Evolutionary conservation across 805 yeast species (phyloP).

Genomic region (Candida succiphila): DNA sequence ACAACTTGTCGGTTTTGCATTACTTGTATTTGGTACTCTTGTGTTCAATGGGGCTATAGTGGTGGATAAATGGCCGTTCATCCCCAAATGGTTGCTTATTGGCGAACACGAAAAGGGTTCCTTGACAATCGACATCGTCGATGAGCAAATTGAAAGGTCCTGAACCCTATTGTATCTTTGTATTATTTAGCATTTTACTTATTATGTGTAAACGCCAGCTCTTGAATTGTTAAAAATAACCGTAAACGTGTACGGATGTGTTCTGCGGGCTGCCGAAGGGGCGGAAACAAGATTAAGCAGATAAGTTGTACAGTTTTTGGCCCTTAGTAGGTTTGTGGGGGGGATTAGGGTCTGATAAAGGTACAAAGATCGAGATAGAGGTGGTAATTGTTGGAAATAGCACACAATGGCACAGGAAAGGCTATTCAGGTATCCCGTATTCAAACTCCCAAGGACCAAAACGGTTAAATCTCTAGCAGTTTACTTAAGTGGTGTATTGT

Average conservation of each 20-base stretch:
- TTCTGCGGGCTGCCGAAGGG: too few species aligned
- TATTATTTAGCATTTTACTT: too few species aligned
- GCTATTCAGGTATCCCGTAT: conserved; percentile 53
- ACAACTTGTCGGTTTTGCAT: conserved; percentile 54
- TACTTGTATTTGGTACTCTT: conserved; percentile 63
- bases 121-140: conserved; percentile 24
- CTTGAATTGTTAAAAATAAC: too few species aligned
- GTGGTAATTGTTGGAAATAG: conserved; percentile 3
- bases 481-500: conserved; percentile 66
- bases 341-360: too few species aligned
- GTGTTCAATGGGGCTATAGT: conserved; percentile 60
- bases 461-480: conserved; percentile 66
- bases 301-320: too few species aligned
- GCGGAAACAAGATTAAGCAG: too few species aligned
- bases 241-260: too few species aligned
- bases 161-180: too few species aligned
- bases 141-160: conserved; percentile 32
- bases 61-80: conserved; percentile 27
- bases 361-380: too few species aligned
- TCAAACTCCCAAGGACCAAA: conserved; percentile 62
- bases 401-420: conserved; percentile 35
- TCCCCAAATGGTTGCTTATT: conserved; percentile 34
- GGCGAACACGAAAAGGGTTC: conserved; percentile 12
- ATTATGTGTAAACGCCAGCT: too few species aligned
- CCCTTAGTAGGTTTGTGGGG: too few species aligned